Evolutionary conservation across 73 alveolate species (phyloP).

Genomic region (Loxodes magnus): DNA sequence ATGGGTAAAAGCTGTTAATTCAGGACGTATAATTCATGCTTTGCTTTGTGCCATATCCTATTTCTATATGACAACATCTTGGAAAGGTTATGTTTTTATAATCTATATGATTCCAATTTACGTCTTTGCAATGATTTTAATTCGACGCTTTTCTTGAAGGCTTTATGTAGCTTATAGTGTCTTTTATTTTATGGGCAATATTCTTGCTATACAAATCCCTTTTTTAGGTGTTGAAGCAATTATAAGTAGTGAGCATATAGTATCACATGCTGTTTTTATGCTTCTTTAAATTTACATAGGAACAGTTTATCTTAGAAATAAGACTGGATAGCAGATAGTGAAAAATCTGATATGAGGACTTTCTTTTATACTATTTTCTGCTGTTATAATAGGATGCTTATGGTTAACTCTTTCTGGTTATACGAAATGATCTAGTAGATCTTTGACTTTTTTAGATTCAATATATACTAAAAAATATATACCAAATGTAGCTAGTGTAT

Average conservation of each 20-base stretch:
- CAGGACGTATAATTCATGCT: constrained; percentile 65
- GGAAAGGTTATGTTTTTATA: constrained; percentile 93
- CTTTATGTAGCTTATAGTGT: constrained; percentile 80
- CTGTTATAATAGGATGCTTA: background rate
- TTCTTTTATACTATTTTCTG: background rate
- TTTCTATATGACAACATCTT: constrained; percentile 77
- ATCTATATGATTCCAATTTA: constrained; percentile 83
- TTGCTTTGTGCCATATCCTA: constrained; percentile 44
- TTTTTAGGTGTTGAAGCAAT: constrained; percentile 55
- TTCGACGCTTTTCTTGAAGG: constrained; percentile 73
- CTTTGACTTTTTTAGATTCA: constrained; percentile 67
- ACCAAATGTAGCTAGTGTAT: constrained; percentile 80
- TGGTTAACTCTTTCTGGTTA: constrained; percentile 24
- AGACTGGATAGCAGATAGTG: constrained; percentile 1
- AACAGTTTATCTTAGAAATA: background rate
- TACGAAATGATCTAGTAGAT: constrained; percentile 68
- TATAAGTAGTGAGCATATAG: constrained; percentile 74
- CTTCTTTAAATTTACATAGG: background rate
- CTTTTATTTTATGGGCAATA: constrained; percentile 64
- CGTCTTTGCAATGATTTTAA: constrained; percentile 61
- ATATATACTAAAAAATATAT: constrained; percentile 74
- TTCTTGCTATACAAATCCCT: constrained; percentile 78
- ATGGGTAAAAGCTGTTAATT: constrained; percentile 66
- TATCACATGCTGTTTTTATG: constrained; percentile 68
- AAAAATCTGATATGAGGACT: background rate